A percentile compares a stretch with the other conserved stretches of the same genome.
Evolutionary conservation across 495 filamentous ascomycete species (phyloP).

Genomic region (Viridothelium virens): DNA sequence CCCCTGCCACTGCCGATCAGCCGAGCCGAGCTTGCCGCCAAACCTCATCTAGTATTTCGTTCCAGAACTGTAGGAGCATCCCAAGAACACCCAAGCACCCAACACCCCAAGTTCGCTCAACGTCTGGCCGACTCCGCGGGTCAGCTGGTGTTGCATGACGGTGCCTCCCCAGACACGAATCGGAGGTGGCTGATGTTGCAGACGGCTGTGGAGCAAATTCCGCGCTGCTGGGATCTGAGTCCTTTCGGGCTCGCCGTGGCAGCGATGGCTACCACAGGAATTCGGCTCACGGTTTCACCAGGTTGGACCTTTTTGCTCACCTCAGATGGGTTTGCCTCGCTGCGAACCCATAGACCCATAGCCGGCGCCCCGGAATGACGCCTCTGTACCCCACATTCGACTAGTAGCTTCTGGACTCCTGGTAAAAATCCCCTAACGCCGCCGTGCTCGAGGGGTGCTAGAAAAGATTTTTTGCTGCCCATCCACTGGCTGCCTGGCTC

Average conservation of each 20-base stretch:
- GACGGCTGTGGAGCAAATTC: not conserved
- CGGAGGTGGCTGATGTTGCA: not conserved
- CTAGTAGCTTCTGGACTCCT: constrained; percentile 6
- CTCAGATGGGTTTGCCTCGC: not conserved
- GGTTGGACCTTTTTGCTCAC: not conserved
- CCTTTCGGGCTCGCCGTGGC: too few species aligned
- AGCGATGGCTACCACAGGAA: not conserved
- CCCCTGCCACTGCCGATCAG: not conserved
- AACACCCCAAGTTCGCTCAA: not conserved
- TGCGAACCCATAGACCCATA: not conserved
- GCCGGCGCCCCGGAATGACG: not conserved
- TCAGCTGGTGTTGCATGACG: not conserved
- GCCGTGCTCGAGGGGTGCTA: not conserved
- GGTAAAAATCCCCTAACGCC: not conserved
- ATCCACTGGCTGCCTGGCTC: not conserved
- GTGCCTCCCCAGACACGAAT: not conserved
- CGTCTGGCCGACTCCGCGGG: constrained; percentile 4
- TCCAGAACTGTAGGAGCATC: not conserved
- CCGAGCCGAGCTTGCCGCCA: not conserved
- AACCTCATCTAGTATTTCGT: not conserved
- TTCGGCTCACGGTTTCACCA: not conserved
- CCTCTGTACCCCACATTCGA: constrained; percentile 4
- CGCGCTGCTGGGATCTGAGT: not conserved
- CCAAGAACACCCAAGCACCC: not conserved
- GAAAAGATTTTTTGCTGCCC: constrained; percentile 2